Evolutionary conservation across 352 stramenopile species (phyloP).

Genomic region (Phytophthora crassamura): DNA sequence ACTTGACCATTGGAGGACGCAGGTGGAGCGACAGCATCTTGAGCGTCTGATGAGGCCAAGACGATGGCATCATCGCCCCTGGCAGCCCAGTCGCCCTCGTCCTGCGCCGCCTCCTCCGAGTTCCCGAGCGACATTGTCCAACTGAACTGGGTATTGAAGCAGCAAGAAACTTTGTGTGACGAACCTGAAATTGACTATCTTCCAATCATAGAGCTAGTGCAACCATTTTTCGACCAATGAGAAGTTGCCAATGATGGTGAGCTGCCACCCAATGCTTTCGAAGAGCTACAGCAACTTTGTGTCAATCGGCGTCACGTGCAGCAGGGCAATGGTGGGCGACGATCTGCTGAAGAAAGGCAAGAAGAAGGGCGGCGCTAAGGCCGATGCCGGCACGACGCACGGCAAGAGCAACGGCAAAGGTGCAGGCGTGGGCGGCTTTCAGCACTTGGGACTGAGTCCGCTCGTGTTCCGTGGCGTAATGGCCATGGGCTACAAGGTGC

Average conservation of each 20-base stretch:
- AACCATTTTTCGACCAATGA: conserved; percentile 45
- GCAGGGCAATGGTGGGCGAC: conserved; percentile 58
- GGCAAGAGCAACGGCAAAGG: conserved; percentile 86
- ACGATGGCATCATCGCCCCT: conserved; percentile 32
- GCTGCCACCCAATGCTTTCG: conserved; percentile 40
- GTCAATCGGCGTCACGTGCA: conserved; percentile 9
- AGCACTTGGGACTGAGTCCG: conserved; percentile 84
- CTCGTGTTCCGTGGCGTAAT: conserved; percentile 88
- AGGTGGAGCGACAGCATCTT: conserved; percentile 22
- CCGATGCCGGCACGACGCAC: conserved; percentile 51
- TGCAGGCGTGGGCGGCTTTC: conserved; percentile 80
- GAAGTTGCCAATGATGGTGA: not conserved
- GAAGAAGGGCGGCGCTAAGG: conserved; percentile 41
- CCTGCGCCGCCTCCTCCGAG: conserved; percentile 36
- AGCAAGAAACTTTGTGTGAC: conserved; percentile 6
- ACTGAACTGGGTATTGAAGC: not conserved
- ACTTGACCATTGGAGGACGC: conserved; percentile 41
- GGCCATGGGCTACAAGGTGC: conserved; percentile 96
- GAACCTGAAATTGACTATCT: not conserved
- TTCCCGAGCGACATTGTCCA: conserved; percentile 49
- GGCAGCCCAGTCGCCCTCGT: conserved; percentile 59
- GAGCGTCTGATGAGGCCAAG: conserved; percentile 24
- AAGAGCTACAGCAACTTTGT: conserved; percentile 27
- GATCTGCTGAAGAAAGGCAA: conserved; percentile 71
- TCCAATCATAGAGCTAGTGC: not conserved